A percentile compares a stretch with the other conserved stretches of the same genome.
These are phyloP conservation scores for Sideroxylon spinosum DNA, from an alignment of 179 eudicot species.

Conservation along the genomic window DNA sequence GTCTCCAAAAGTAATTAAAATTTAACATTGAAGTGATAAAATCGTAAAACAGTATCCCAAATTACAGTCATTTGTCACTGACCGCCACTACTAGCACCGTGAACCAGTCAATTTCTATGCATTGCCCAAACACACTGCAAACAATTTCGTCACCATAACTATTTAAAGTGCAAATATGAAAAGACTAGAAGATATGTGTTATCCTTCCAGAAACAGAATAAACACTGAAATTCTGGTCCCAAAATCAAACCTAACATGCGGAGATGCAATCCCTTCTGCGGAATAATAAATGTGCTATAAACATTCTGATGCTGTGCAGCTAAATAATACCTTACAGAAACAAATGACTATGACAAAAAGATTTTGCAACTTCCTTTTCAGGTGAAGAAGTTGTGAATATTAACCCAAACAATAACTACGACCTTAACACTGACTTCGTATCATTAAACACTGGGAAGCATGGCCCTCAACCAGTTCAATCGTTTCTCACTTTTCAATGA, in stretches of 20 bases:
- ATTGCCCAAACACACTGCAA: not conserved
- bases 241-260: not conserved
- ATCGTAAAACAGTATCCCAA: not conserved
- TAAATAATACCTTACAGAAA: not conserved
- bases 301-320: not conserved
- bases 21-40: not conserved
- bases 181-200: not conserved
- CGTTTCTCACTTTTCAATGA: slow-evolving; percentile 19
- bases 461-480: slow-evolving; percentile 18
- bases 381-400: not conserved
- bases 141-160: not conserved
- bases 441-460: slow-evolving; percentile 9
- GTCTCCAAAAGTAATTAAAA: no score
- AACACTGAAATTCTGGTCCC: not conserved
- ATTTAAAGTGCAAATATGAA: not conserved
- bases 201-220: not conserved
- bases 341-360: not conserved
- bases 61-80: not conserved
- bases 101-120: not conserved
- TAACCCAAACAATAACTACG: not conserved
- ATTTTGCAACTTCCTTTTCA: not conserved
- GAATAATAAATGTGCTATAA: not conserved
- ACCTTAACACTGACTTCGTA: not conserved
- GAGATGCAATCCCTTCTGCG: not conserved
- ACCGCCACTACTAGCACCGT: not conserved